Percentiles rank a stretch among this genome's conserved stretches.
phyloP scores from a whole-genome alignment of 179 eudicot genomes.

The Kewa caespitosa region DNA sequence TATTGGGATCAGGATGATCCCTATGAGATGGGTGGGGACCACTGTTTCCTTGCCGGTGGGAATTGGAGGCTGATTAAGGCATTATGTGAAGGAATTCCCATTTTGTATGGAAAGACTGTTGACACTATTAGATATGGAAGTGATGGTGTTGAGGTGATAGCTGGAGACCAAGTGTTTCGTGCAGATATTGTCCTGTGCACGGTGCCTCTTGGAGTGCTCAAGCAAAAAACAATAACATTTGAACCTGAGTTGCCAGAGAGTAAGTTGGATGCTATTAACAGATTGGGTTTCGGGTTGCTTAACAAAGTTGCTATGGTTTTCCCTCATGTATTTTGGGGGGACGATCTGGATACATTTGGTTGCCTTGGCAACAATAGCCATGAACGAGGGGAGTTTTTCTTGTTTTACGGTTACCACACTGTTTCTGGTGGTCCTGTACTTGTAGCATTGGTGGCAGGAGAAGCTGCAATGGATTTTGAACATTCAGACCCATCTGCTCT shows the following conservation, averaged over 20 bases:
- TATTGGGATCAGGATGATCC: constrained; percentile 99
- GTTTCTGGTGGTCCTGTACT: constrained; percentile 94
- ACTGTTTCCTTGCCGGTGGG: constrained; percentile 95
- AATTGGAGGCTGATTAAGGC: constrained; percentile 79
- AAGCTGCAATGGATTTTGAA: constrained; percentile 80
- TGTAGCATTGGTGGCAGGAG: constrained; percentile 82
- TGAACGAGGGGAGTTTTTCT: constrained; percentile 75
- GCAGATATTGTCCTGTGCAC: constrained; percentile 86
- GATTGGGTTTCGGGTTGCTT: constrained; percentile 91
- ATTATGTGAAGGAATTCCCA: constrained; percentile 78
- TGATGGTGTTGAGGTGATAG: constrained; percentile 70
- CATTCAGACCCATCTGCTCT: constrained; percentile 51
- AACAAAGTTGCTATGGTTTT: constrained; percentile 97
- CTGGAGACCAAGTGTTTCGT: constrained; percentile 75
- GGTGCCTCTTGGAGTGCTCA: constrained; percentile 92
- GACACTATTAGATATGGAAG: constrained; percentile 60
- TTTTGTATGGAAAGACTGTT: constrained; percentile 70
- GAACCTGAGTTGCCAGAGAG: constrained; percentile 76
- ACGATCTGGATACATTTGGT: constrained; percentile 92
- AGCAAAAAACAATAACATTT: constrained; percentile 57
- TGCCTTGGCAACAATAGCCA: constrained; percentile 54
- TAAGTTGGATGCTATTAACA: constrained; percentile 76
- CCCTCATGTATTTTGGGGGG: constrained; percentile 90
- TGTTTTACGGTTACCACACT: constrained; percentile 89
- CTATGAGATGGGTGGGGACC: constrained; percentile 98